Evolutionary conservation across 2,329 filamentous ascomycete genomes (phyloP).

Genomic region (Fusarium torreyae): DNA sequence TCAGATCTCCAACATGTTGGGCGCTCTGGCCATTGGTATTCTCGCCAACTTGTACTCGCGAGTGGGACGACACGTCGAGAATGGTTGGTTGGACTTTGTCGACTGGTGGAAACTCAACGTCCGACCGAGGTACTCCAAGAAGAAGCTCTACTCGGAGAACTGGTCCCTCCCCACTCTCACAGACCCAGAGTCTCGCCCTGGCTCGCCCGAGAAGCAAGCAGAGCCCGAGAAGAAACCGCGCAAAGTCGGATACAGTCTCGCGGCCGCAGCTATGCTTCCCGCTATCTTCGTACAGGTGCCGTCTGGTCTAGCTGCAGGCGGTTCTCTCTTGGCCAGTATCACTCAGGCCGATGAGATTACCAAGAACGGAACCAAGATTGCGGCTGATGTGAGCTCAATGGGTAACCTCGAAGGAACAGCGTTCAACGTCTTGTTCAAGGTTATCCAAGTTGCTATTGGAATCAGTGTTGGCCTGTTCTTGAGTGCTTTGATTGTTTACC

Average conservation of each 20-base stretch:
- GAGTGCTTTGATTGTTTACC: constrained; percentile 69
- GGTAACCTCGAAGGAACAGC: constrained; percentile 61
- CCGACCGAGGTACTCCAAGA: constrained; percentile 53
- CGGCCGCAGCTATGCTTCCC: constrained; percentile 87
- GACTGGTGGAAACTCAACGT: constrained; percentile 67
- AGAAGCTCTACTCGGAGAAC: constrained; percentile 47
- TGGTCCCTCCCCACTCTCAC: constrained; percentile 53
- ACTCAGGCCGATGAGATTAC: constrained; percentile 70
- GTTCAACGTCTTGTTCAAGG: constrained; percentile 69
- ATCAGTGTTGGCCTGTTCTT: constrained; percentile 74
- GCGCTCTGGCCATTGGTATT: constrained; percentile 82
- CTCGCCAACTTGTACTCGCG: constrained; percentile 85
- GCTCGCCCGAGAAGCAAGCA: constrained; percentile 39
- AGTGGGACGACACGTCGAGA: constrained; percentile 71
- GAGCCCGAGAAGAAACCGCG: constrained; percentile 55
- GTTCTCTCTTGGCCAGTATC: constrained; percentile 72
- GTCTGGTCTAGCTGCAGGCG: constrained; percentile 72
- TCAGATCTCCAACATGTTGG: constrained; percentile 83
- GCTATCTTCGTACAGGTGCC: constrained; percentile 84
- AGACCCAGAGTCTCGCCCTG: constrained; percentile 54
- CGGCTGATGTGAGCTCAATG: constrained; percentile 45
- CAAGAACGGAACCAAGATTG: constrained; percentile 56
- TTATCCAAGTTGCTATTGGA: constrained; percentile 74
- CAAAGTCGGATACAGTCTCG: constrained; percentile 79
- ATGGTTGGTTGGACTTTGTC: constrained; percentile 64